These are phyloP conservation scores for Phalaenopsis hybrid DNA, from an alignment of 116 monocot species.

Conservation along the genomic window DNA sequence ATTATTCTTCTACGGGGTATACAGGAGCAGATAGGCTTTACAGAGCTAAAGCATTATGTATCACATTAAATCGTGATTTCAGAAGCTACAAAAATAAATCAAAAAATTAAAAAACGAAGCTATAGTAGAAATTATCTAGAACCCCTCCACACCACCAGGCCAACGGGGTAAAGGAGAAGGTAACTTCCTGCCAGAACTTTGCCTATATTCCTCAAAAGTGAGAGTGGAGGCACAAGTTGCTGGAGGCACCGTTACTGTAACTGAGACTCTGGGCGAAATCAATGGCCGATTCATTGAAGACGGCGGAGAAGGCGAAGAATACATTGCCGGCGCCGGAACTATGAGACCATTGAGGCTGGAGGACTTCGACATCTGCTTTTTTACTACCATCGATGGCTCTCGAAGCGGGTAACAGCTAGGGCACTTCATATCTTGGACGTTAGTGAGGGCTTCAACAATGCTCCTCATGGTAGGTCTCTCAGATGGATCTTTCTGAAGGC, in stretches of 20 bases:
- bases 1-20: neutral
- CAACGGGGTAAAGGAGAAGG: constrained; percentile 19
- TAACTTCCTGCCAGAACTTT: constrained; percentile 23
- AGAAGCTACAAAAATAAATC: neutral
- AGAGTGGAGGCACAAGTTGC: constrained; percentile 52
- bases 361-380: constrained; percentile 66
- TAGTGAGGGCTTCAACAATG: constrained; percentile 54
- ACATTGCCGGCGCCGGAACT: constrained; percentile 17
- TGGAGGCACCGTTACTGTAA: constrained; percentile 23
- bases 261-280: constrained; percentile 41
- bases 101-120: constrained; percentile 13
- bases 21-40: neutral
- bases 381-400: constrained; percentile 48
- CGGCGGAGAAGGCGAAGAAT: constrained; percentile 38
- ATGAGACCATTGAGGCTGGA: constrained; percentile 68
- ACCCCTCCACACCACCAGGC: constrained; percentile 62
- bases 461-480: constrained; percentile 65
- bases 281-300: constrained; percentile 23
- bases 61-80: neutral
- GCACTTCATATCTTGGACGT: constrained; percentile 71
- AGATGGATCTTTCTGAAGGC: constrained; percentile 54
- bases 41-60: neutral
- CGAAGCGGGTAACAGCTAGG: constrained; percentile 61
- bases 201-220: constrained; percentile 28
- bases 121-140: constrained; percentile 32